phyloP scores from a whole-genome alignment of 139 green algal genomes.

The Marvania coccoides region DNA sequence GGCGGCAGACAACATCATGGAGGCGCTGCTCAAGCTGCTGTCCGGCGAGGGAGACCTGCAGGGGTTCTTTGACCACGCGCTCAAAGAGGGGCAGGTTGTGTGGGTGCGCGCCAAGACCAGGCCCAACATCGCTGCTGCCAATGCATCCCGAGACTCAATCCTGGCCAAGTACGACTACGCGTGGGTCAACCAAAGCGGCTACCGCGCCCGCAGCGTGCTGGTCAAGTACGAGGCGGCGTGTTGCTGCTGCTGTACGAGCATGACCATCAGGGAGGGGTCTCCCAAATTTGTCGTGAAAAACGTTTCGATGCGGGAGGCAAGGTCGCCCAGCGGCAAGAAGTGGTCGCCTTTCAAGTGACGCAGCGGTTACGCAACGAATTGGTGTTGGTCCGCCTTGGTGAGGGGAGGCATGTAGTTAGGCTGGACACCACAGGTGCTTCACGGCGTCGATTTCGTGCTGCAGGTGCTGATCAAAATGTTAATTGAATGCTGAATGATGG shows the following conservation, averaged over 20 bases:
- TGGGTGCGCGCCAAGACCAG: background rate
- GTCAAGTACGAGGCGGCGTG: background rate
- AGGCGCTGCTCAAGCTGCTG: background rate
- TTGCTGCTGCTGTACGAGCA: background rate
- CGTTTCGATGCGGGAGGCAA: too few relatives aligned
- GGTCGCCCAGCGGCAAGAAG: too few relatives aligned
- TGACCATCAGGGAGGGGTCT: background rate
- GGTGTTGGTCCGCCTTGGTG: too few relatives aligned
- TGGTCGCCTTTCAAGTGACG: too few relatives aligned
- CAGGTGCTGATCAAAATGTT: too few relatives aligned
- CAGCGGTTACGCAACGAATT: too few relatives aligned
- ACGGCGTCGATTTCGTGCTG: too few relatives aligned
- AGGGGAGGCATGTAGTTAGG: too few relatives aligned
- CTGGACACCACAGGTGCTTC: too few relatives aligned
- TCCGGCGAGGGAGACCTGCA: background rate
- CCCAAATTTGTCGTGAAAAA: constrained; percentile 2
- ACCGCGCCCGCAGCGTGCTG: background rate
- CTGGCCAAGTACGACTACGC: constrained; percentile 4
- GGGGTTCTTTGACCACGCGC: background rate
- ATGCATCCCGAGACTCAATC: background rate
- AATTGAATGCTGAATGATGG: too few relatives aligned
- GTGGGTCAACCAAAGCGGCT: background rate
- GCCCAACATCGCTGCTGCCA: background rate
- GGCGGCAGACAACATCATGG: background rate
- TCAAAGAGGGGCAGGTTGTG: background rate